Evolutionary conservation across 208 protist species (phyloP).

Genomic region (Trypanosoma mega): DNA sequence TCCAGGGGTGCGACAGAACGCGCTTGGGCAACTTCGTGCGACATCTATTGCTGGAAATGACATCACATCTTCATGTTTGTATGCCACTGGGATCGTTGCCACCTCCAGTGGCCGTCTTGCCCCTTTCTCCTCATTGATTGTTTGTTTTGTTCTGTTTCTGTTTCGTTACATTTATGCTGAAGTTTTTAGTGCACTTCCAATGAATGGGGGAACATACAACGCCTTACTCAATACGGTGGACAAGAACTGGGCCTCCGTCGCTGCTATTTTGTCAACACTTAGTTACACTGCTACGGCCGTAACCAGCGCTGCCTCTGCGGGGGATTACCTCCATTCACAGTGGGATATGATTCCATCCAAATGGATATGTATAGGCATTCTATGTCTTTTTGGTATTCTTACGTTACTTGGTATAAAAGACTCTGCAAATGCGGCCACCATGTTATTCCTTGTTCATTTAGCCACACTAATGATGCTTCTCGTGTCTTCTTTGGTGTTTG

Average conservation of each 20-base stretch:
- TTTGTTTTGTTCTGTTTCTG: slow-evolving; percentile 55
- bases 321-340: slow-evolving; percentile 39
- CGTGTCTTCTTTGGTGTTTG: slow-evolving; percentile 17
- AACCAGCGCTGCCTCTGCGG: slow-evolving; percentile 43
- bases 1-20: slow-evolving; percentile 5
- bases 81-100: slow-evolving; percentile 39
- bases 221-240: slow-evolving; percentile 75
- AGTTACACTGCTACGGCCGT: slow-evolving; percentile 76
- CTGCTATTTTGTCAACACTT: slow-evolving; percentile 33
- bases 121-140: slow-evolving; percentile 28
- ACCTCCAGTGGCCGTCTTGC: slow-evolving; percentile 43
- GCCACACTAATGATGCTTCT: slow-evolving; percentile 44
- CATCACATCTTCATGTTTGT: slow-evolving; percentile 56
- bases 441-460: slow-evolving; percentile 76
- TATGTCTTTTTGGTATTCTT: slow-evolving; percentile 55
- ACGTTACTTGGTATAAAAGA: slow-evolving; percentile 65
- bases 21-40: slow-evolving; percentile 29
- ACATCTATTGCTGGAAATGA: slow-evolving; percentile 59
- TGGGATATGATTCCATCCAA: slow-evolving; percentile 22
- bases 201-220: slow-evolving; percentile 86
- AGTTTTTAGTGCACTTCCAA: slow-evolving; percentile 67
- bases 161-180: slow-evolving; percentile 60
- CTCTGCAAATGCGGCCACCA: slow-evolving; percentile 51
- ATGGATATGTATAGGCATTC: slow-evolving; percentile 48
- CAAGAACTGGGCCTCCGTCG: slow-evolving; percentile 62